A percentile compares a stretch with the other conserved stretches of the same genome.
These are phyloP conservation scores for Rheum nobile DNA, from an alignment of 148 eudicot species.

Conservation along the genomic window DNA sequence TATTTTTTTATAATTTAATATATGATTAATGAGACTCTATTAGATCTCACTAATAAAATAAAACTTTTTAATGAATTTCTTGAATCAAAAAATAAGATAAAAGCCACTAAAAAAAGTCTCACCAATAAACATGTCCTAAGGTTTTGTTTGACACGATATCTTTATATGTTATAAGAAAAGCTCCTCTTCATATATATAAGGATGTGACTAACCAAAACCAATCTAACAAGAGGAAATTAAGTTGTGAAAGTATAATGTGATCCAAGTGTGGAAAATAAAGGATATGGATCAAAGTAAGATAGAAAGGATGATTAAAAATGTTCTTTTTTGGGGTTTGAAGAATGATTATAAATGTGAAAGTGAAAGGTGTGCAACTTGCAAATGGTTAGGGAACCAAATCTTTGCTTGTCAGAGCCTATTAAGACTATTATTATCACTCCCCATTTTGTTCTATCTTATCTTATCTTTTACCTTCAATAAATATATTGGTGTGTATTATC, in stretches of 20 bases:
- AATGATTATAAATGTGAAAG: not conserved
- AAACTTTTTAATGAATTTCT: too few relatives aligned
- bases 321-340: not conserved
- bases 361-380: not conserved
- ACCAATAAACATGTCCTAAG: too few relatives aligned
- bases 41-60: too few relatives aligned
- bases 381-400: slow-evolving; percentile 4
- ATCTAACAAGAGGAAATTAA: too few relatives aligned
- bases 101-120: too few relatives aligned
- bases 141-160: too few relatives aligned
- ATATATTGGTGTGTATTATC: not conserved
- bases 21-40: too few relatives aligned
- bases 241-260: not conserved
- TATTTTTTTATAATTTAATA: too few relatives aligned
- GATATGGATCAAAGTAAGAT: not conserved
- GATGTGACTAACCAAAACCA: too few relatives aligned
- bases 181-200: too few relatives aligned
- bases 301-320: not conserved
- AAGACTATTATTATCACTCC: not conserved
- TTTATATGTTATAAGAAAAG: too few relatives aligned
- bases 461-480: not conserved
- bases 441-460: not conserved
- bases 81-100: too few relatives aligned
- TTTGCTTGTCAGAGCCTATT: not conserved
- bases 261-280: not conserved